These are phyloP conservation scores for Sphaerulina populicola DNA, from an alignment of 2,329 filamentous ascomycete species.

Conservation along the genomic window DNA sequence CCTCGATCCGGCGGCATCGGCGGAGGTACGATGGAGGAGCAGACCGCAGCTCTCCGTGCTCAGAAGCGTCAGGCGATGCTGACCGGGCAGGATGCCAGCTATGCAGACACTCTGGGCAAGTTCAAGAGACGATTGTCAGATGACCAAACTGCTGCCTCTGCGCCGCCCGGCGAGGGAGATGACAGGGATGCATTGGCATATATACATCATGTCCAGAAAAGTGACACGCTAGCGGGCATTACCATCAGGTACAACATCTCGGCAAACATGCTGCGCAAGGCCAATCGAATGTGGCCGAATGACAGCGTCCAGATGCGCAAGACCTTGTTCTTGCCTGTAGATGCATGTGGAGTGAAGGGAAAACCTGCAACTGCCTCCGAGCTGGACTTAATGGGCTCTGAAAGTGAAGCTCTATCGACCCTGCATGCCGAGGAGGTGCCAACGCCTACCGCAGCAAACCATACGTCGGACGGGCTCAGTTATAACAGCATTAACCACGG, in stretches of 20 bases:
- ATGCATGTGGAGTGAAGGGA: slow-evolving; percentile 78
- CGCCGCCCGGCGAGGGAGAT: slow-evolving; percentile 50
- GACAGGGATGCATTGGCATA: slow-evolving; percentile 76
- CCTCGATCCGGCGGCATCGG: slow-evolving; percentile 36
- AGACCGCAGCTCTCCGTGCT: slow-evolving; percentile 41
- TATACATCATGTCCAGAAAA: slow-evolving; percentile 71
- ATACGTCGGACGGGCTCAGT: slow-evolving; percentile 17
- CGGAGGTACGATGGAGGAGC: slow-evolving; percentile 40
- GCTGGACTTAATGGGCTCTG: slow-evolving; percentile 28
- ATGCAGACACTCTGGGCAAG: slow-evolving; percentile 40
- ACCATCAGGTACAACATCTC: slow-evolving; percentile 84
- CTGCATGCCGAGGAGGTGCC: slow-evolving; percentile 34
- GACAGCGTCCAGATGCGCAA: slow-evolving; percentile 81
- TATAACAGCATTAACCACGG: slow-evolving; percentile 3
- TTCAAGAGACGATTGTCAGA: slow-evolving; percentile 62
- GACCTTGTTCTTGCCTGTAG: slow-evolving; percentile 74
- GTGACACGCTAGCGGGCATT: slow-evolving; percentile 84
- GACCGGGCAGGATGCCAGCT: slow-evolving; percentile 32
- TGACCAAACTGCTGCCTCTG: slow-evolving; percentile 45
- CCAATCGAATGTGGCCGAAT: slow-evolving; percentile 90
- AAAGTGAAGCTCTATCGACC: slow-evolving; percentile 27
- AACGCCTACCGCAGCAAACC: slow-evolving; percentile 28
- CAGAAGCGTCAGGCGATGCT: slow-evolving; percentile 45
- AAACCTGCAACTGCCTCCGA: slow-evolving; percentile 41
- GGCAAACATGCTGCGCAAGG: slow-evolving; percentile 70